Percentiles rank a stretch among this genome's conserved stretches.
These are phyloP conservation scores for Clitopilus passeckerianus DNA, from an alignment of 768 basidiomycete species.

Conservation along the genomic window DNA sequence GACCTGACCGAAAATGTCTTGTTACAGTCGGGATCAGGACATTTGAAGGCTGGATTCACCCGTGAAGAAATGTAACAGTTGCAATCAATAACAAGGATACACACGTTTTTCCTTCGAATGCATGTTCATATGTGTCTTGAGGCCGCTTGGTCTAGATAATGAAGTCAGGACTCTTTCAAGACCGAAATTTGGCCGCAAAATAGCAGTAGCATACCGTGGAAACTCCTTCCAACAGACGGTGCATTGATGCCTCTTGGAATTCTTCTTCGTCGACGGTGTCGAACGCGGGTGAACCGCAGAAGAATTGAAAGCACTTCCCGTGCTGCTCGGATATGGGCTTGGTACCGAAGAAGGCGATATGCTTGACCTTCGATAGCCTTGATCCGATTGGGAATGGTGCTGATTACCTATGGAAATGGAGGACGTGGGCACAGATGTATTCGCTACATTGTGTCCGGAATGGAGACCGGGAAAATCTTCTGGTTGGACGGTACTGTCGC, in stretches of 20 bases:
- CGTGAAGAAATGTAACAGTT: slow-evolving; percentile 12
- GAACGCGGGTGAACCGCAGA: too few relatives aligned
- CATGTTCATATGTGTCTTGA: slow-evolving; percentile 55
- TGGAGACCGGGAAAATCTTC: too few relatives aligned
- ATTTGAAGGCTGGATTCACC: slow-evolving; percentile 39
- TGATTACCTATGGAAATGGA: slow-evolving; percentile 37
- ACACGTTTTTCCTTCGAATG: slow-evolving; percentile 49
- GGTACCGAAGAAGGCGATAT: background rate
- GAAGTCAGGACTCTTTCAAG: background rate
- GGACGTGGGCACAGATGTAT: slow-evolving; percentile 10
- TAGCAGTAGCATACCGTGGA: slow-evolving; percentile 30
- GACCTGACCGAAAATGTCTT: slow-evolving; percentile 76
- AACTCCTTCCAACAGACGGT: slow-evolving; percentile 45
- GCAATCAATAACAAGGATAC: too few relatives aligned
- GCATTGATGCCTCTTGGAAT: slow-evolving; percentile 52
- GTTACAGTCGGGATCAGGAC: slow-evolving; percentile 54
- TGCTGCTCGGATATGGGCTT: too few relatives aligned
- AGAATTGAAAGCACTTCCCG: too few relatives aligned
- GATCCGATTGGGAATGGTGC: background rate
- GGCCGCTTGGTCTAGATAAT: slow-evolving; percentile 42
- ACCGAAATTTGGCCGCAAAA: background rate
- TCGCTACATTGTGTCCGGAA: too few relatives aligned
- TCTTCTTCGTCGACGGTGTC: slow-evolving; percentile 25
- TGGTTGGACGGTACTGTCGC: too few relatives aligned
- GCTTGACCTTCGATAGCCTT: background rate